Conservation (phyloP, 441 rosid genomes). For the Gossypium davidsonii region DNA sequence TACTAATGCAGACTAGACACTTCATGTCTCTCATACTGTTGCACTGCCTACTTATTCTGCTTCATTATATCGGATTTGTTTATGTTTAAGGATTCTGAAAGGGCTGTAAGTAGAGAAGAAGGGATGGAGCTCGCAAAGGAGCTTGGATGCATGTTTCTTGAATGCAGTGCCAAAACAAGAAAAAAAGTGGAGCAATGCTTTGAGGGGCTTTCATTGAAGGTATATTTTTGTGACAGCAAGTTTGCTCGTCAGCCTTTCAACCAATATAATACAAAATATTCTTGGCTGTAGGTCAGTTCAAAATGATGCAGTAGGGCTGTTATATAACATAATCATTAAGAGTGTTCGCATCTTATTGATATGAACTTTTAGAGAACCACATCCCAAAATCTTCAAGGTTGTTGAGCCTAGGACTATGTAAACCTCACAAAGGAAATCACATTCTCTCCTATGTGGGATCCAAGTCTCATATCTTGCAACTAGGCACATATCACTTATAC, state of each 20-base stretch:
- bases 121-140: constrained; percentile 55
- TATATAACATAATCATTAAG: not conserved
- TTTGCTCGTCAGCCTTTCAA: not conserved
- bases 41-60: not conserved
- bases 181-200: constrained; percentile 56
- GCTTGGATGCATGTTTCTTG: constrained; percentile 53
- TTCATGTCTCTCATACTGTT: too few relatives aligned
- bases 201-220: constrained; percentile 59
- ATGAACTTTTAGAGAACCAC: too few relatives aligned
- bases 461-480: too few relatives aligned
- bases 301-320: not conserved
- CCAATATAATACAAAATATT: not conserved
- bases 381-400: too few relatives aligned
- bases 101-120: constrained; percentile 57
- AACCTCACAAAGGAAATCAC: too few relatives aligned
- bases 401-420: too few relatives aligned
- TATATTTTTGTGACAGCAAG: constrained; percentile 17
- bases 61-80: not conserved
- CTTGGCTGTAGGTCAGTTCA: not conserved
- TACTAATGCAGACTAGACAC: too few relatives aligned
- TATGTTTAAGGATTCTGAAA: constrained; percentile 51
- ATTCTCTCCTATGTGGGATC: too few relatives aligned
- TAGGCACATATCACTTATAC: too few relatives aligned
- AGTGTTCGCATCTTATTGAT: not conserved
- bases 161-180: constrained; percentile 67